Percentiles rank a stretch among this genome's conserved stretches.
These are phyloP conservation scores for Auriscalpium vulgare DNA, from an alignment of 768 basidiomycete species.

Conservation along the genomic window DNA sequence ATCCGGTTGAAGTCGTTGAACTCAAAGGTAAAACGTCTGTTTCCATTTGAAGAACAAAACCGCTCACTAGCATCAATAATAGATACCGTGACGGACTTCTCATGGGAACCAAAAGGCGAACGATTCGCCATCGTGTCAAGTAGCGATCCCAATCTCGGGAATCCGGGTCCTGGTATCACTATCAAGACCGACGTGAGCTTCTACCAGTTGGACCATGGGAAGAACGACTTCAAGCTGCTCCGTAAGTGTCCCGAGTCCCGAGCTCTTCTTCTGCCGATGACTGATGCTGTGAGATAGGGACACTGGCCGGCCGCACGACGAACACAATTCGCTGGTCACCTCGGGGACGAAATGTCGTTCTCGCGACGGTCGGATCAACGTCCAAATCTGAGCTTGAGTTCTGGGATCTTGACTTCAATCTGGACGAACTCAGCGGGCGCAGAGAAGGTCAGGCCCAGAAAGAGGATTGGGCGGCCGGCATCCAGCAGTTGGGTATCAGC, in stretches of 20 bases:
- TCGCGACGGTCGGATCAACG: conserved; percentile 92
- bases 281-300: background rate
- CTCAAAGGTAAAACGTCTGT: conserved; percentile 33
- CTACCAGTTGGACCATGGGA: conserved; percentile 86
- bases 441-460: conserved; percentile 37
- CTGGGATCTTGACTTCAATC: conserved; percentile 94
- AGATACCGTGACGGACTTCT: conserved; percentile 91
- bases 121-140: conserved; percentile 95
- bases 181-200: conserved; percentile 95
- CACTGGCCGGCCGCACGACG: conserved; percentile 48
- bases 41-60: background rate
- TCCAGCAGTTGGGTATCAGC: conserved; percentile 76
- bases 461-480: conserved; percentile 79
- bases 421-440: conserved; percentile 44
- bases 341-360: conserved; percentile 88
- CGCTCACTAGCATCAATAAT: background rate
- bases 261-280: background rate
- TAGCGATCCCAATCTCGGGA: conserved; percentile 87
- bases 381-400: conserved; percentile 97
- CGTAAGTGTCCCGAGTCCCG: conserved; percentile 33
- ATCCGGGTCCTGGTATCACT: conserved; percentile 84
- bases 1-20: conserved; percentile 95
- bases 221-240: conserved; percentile 90
- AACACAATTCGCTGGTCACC: conserved; percentile 98
- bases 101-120: conserved; percentile 98